phyloP scores from a whole-genome alignment of 129 eudicot species.

The Artemisia tridentata region DNA sequence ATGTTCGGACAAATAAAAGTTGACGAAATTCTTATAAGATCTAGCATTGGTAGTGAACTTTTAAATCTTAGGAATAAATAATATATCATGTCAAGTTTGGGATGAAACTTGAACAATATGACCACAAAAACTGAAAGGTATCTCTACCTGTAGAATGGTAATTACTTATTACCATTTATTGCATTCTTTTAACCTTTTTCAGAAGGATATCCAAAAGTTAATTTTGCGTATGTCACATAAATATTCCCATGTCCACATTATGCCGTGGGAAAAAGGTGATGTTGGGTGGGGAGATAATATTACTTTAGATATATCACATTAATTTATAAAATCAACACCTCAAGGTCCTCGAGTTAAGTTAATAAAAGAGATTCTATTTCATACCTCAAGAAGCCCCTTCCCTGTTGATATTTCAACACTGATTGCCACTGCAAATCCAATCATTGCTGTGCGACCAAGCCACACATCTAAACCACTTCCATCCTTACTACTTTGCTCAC shows the following conservation, averaged over 20 bases:
- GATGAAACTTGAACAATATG: no score
- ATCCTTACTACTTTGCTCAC: slow-evolving; percentile 74
- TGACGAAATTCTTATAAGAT: neutral
- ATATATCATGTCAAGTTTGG: no score
- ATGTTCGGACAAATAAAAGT: neutral
- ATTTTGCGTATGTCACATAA: no score
- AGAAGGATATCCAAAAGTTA: no score
- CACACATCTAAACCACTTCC: slow-evolving; percentile 77
- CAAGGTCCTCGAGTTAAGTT: neutral
- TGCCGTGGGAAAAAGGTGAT: no score
- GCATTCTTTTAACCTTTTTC: no score
- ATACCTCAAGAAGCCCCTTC: slow-evolving; percentile 96
- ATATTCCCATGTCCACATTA: no score
- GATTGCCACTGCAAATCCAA: slow-evolving; percentile 84
- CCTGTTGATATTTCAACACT: slow-evolving; percentile 84
- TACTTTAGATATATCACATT: neutral
- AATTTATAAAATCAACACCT: neutral
- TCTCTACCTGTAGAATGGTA: no score
- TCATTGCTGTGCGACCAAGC: slow-evolving; percentile 87
- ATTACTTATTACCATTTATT: no score
- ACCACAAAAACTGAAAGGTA: no score
- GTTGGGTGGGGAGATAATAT: neutral
- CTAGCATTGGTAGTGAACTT: neutral
- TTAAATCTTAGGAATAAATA: neutral
- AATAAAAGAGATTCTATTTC: neutral